Evolutionary conservation across 2,329 filamentous ascomycete genomes (phyloP).

Genomic region (Diatrype stigma): DNA sequence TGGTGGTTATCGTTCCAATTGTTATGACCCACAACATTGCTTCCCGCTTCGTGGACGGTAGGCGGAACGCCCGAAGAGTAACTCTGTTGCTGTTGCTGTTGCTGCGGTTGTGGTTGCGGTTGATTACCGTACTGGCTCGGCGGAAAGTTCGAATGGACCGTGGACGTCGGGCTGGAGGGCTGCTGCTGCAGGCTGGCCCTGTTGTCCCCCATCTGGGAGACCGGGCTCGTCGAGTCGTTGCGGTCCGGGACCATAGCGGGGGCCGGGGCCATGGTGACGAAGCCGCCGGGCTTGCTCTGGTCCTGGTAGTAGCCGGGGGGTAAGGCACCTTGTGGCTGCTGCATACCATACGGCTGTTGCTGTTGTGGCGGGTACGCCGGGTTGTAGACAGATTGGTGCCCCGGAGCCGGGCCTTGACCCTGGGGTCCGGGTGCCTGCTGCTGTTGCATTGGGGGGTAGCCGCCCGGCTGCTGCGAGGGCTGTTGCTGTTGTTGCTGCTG

Average conservation of each 20-base stretch:
- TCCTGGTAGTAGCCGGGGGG: constrained; percentile 14
- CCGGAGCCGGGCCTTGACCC: constrained; percentile 3
- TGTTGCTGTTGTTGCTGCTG: constrained; percentile 11
- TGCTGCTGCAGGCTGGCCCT: constrained; percentile 17
- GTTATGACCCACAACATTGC: constrained; percentile 26
- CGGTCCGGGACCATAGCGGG: constrained; percentile 16
- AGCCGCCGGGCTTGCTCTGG: constrained; percentile 21
- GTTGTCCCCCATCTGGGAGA: constrained; percentile 20
- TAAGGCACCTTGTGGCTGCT: constrained; percentile 10
- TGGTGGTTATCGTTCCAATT: constrained; percentile 29
- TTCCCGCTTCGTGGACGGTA: constrained; percentile 35
- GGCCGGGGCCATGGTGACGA: constrained; percentile 12
- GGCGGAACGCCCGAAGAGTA: constrained; percentile 17
- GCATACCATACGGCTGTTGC: constrained; percentile 19
- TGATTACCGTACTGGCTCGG: constrained; percentile 4
- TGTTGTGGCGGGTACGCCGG: constrained; percentile 14
- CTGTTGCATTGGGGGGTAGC: constrained; percentile 7
- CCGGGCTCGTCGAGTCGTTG: constrained; percentile 23
- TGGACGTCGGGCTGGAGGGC: constrained; percentile 23
- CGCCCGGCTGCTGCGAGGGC: constrained; percentile 4
- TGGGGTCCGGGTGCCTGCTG: constrained; percentile 4
- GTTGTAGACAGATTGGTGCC: not conserved
- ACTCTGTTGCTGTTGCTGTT: constrained; percentile 20
- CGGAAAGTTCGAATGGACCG: constrained; percentile 18
- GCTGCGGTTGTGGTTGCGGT: constrained; percentile 6